Conservation (phyloP, 306 rosid genomes). For the Amphicarpaea edgeworthii region DNA sequence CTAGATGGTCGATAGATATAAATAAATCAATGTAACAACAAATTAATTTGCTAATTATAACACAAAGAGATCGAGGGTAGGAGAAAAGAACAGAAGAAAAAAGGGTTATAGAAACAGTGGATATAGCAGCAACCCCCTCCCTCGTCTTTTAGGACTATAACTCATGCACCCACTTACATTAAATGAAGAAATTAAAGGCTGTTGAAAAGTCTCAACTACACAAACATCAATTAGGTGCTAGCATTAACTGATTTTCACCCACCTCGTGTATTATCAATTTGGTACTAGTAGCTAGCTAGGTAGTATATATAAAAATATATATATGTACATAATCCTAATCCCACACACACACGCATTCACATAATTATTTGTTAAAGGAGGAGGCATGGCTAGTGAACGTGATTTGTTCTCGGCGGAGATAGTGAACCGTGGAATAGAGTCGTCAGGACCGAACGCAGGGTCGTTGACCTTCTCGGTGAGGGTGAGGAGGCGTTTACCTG, state of each 20-base stretch:
- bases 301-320: background rate
- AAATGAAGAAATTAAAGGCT: constrained; percentile 72
- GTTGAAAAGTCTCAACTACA: constrained; percentile 77
- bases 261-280: constrained; percentile 39
- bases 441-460: constrained; percentile 93
- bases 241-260: constrained; percentile 74
- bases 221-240: constrained; percentile 56
- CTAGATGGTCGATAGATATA: constrained; percentile 9
- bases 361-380: too few species aligned
- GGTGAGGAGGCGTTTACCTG: constrained; percentile 84
- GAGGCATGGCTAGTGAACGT: constrained; percentile 78
- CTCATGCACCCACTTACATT: constrained; percentile 56
- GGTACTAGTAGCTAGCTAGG: too few species aligned
- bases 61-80: background rate
- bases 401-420: constrained; percentile 88
- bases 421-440: constrained; percentile 86
- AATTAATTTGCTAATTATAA: background rate
- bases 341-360: too few species aligned
- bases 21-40: constrained; percentile 22
- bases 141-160: constrained; percentile 5
- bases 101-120: background rate
- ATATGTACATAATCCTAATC: background rate
- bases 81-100: background rate
- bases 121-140: background rate
- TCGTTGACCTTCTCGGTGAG: constrained; percentile 85